These are phyloP conservation scores for Dryadomyces quercivorus DNA, from an alignment of 2,329 filamentous ascomycete species.

Conservation along the genomic window DNA sequence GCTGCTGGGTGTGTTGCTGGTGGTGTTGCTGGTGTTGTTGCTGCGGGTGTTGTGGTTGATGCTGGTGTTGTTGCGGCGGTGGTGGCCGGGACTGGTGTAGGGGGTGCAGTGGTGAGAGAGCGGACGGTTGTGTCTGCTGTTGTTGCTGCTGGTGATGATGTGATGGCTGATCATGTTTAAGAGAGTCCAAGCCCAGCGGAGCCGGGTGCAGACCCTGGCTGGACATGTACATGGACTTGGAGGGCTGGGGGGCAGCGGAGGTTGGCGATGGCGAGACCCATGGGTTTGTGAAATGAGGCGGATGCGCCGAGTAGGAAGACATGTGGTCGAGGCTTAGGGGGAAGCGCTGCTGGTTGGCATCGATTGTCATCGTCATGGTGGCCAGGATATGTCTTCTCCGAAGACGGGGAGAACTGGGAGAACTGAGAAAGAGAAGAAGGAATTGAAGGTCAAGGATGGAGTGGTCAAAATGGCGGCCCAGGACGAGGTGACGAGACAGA, in stretches of 20 bases:
- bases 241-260: slow-evolving; percentile 30
- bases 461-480: neutral
- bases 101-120: neutral
- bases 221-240: slow-evolving; percentile 50
- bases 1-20: slow-evolving; percentile 16
- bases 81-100: slow-evolving; percentile 1
- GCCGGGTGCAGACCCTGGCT: slow-evolving; percentile 45
- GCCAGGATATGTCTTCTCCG: neutral
- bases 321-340: slow-evolving; percentile 70
- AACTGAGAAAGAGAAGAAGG: neutral
- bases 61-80: neutral
- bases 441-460: neutral
- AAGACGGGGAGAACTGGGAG: neutral
- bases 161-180: slow-evolving; percentile 38
- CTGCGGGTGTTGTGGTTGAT: slow-evolving; percentile 32
- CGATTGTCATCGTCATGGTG: slow-evolving; percentile 90
- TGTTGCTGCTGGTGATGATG: slow-evolving; percentile 5
- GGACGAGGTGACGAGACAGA: too few species aligned
- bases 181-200: slow-evolving; percentile 42
- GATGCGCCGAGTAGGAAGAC: slow-evolving; percentile 50
- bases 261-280: slow-evolving; percentile 56
- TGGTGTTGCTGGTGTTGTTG: slow-evolving; percentile 7
- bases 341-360: slow-evolving; percentile 73
- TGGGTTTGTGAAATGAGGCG: slow-evolving; percentile 78
- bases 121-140: slow-evolving; percentile 29